Conservation (phyloP, 345 rosid species). For the Acer campestre region DNA sequence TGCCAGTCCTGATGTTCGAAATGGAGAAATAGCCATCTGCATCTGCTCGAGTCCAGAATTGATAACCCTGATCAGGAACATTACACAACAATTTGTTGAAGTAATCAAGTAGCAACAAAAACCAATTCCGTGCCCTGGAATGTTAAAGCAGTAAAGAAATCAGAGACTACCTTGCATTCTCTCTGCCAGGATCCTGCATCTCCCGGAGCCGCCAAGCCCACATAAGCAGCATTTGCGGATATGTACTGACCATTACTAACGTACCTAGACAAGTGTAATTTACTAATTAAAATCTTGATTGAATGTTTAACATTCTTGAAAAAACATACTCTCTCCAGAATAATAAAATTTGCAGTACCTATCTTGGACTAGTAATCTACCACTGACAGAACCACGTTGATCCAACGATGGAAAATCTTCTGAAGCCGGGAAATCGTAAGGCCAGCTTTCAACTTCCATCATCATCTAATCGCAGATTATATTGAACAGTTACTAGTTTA, state of each 20-base stretch:
- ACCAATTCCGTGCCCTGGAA: neutral
- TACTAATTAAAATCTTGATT: neutral
- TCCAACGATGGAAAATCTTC: constrained; percentile 61
- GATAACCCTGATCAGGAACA: constrained; percentile 64
- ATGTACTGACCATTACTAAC: constrained; percentile 27
- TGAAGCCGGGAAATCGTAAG: constrained; percentile 75
- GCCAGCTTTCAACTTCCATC: constrained; percentile 73
- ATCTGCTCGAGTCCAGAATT: constrained; percentile 79
- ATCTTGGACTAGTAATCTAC: constrained; percentile 68
- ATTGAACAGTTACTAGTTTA: neutral
- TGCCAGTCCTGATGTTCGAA: constrained; percentile 44
- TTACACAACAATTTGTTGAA: neutral
- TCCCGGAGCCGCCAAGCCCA: constrained; percentile 87
- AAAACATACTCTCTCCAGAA: neutral
- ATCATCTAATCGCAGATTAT: constrained; percentile 38
- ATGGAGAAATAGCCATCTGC: constrained; percentile 61
- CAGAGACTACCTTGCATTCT: constrained; percentile 66
- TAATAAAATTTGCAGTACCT: constrained; percentile 32
- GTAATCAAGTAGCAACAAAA: neutral
- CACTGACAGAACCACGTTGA: constrained; percentile 63
- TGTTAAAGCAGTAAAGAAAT: neutral
- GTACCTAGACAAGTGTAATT: constrained; percentile 28
- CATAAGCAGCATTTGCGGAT: constrained; percentile 60
- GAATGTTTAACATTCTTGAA: neutral
- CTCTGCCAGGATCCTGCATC: constrained; percentile 91